Evolutionary conservation across 805 yeast species (phyloP).

Genomic region (Ogataea populi-albae): DNA sequence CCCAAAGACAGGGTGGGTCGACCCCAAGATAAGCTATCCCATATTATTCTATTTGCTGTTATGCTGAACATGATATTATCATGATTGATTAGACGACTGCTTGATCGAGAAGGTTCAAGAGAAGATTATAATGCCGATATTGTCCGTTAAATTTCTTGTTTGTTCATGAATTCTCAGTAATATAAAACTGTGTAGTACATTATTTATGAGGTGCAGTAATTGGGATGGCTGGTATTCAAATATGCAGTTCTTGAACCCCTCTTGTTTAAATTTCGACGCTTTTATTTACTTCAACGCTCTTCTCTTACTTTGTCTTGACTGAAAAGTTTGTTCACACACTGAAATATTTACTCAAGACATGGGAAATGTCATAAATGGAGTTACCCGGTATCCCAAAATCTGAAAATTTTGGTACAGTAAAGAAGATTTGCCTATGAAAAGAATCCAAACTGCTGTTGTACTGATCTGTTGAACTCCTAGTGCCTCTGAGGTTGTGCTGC

Average conservation of each 20-base stretch:
- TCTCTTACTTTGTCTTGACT: too few relatives aligned
- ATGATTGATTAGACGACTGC: background rate
- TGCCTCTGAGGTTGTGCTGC: too few relatives aligned
- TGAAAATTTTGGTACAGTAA: conserved; percentile 4
- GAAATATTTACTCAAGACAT: conserved; percentile 1
- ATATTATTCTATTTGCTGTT: conserved; percentile 5
- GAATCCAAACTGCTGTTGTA: too few relatives aligned
- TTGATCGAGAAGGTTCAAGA: background rate
- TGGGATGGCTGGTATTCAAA: too few relatives aligned
- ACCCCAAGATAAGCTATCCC: conserved; percentile 1
- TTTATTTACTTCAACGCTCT: too few relatives aligned
- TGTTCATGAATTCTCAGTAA: background rate
- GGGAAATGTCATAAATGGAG: background rate
- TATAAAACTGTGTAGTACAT: too few relatives aligned
- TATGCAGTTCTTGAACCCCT: too few relatives aligned
- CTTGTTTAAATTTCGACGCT: too few relatives aligned
- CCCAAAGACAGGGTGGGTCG: background rate
- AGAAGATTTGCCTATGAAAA: too few relatives aligned
- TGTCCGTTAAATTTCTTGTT: background rate
- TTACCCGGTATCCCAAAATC: background rate
- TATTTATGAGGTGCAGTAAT: too few relatives aligned
- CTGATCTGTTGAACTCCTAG: too few relatives aligned
- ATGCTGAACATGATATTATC: conserved; percentile 11
- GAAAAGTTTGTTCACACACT: conserved; percentile 2
- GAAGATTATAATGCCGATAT: background rate